Base-by-base conservation (phyloP, 768 basidiomycete species). In the Leucosporidium creatinivorum region DNA sequence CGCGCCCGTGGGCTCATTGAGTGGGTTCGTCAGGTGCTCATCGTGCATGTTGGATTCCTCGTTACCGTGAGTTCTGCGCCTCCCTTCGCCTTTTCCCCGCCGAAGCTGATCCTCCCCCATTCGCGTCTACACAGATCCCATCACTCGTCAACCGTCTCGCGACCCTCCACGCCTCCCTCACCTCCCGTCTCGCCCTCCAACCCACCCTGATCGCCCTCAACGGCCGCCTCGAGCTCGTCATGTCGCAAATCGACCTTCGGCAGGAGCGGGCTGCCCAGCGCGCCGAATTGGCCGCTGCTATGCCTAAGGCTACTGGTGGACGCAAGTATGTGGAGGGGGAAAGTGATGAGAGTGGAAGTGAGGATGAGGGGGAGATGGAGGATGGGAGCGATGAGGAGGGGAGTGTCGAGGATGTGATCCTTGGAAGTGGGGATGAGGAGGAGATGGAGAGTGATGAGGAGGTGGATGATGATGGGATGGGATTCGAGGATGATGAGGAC, bases 191-290 rank as follows among this genome's bases (percentile, higher is more conserved):
- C 44, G 82, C 86, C 30, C 80, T 97, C 56, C 89, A 96, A 69
- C 87, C 91, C 69, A 89, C 86, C 65, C 82, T 99, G 25, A 81
- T 93, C 15, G 85, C 89, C 3, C 82, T 99, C 51, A 89, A 86
- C 67, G 96, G 96, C 31, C 85, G 91, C 65, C 82, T 98, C 33
- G 94, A 97, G 76, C 89, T 93, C 81, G 90, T 96, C 28, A 82
- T 97, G 58, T 88, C 91, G 0, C 96, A 98, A 76, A 89, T 97
- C 63, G 89, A 93, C 77, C 83, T 93, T 80, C 85, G 93, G 26
- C 72, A 69, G 85, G 89, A 33, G 77, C 75, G 77, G 61, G 81
- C 81, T 12, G 69, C 63, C 58, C 72, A 39, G 28, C 39, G 33
- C 23, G 64, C 52, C 58, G 63, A 18, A 65, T 72, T 18, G 54